A percentile compares a stretch with the other conserved stretches of the same genome.
These are phyloP conservation scores for Daucus carota DNA, from an alignment of 129 eudicot genomes.

Conservation along the genomic window DH1_v3.0 NC_030388.2:25294001-25294500, in stretches of 20 bases:
- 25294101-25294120: conserved; percentile 76
- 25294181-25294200: too few relatives aligned
- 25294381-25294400: neutral
- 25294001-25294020: conserved; percentile 66
- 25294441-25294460: conserved; percentile 99
- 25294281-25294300: conserved; percentile 87
- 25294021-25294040: conserved; percentile 91
- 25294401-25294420: conserved; percentile 54
- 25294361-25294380: neutral
- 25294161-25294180: neutral
- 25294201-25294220: too few relatives aligned
- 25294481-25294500: conserved; percentile 95
- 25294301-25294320: conserved; percentile 96
- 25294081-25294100: conserved; percentile 98
- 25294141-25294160: neutral
- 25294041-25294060: conserved; percentile 80
- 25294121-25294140: conserved; percentile 42
- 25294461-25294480: conserved; percentile 99
- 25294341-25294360: conserved; percentile 1
- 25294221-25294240: neutral
- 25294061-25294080: conserved; percentile 93
- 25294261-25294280: conserved; percentile 93
- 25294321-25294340: neutral
- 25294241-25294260: conserved; percentile 70
- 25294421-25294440: conserved; percentile 95